Evolutionary conservation across 2,329 filamentous ascomycete genomes (phyloP).

Genomic region (Ampelomyces quisqualis): DNA sequence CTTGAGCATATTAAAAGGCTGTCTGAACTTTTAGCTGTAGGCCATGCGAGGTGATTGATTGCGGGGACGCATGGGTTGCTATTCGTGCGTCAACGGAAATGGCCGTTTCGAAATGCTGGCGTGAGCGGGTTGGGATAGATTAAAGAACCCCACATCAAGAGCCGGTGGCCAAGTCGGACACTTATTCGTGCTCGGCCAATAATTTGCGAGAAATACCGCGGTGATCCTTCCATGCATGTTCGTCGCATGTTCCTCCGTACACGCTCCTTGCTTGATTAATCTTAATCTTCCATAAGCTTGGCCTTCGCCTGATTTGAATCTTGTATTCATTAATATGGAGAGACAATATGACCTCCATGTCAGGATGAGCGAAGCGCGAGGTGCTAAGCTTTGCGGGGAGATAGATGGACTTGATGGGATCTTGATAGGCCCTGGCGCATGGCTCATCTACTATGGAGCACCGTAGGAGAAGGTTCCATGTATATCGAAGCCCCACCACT

Average conservation of each 20-base stretch:
- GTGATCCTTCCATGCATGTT: slow-evolving; percentile 2
- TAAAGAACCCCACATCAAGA: neutral
- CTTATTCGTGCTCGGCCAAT: too few relatives aligned
- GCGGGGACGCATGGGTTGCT: slow-evolving; percentile 17
- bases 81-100: slow-evolving; percentile 16
- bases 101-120: slow-evolving; percentile 4
- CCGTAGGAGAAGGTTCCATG: too few relatives aligned
- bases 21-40: slow-evolving; percentile 10
- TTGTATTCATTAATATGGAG: neutral
- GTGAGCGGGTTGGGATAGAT: slow-evolving; percentile 1
- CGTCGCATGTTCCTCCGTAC: slow-evolving; percentile 15
- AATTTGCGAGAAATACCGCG: too few relatives aligned
- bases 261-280: slow-evolving; percentile 7
- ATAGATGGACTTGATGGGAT: too few relatives aligned
- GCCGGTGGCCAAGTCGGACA: neutral
- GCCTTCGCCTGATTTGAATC: slow-evolving; percentile 13
- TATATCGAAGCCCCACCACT: too few relatives aligned
- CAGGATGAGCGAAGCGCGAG: slow-evolving; percentile 3
- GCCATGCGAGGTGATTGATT: slow-evolving; percentile 10
- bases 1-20: slow-evolving; percentile 22
- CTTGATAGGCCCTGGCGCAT: too few relatives aligned
- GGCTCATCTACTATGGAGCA: too few relatives aligned
- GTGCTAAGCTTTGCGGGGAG: neutral
- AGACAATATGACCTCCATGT: slow-evolving; percentile 7
- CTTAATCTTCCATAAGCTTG: slow-evolving; percentile 10